Evolutionary conservation across 495 filamentous ascomycete species (phyloP), one percentile per base, ranked within the genome.

Genomic region (Penicillium turbatum): DNA sequence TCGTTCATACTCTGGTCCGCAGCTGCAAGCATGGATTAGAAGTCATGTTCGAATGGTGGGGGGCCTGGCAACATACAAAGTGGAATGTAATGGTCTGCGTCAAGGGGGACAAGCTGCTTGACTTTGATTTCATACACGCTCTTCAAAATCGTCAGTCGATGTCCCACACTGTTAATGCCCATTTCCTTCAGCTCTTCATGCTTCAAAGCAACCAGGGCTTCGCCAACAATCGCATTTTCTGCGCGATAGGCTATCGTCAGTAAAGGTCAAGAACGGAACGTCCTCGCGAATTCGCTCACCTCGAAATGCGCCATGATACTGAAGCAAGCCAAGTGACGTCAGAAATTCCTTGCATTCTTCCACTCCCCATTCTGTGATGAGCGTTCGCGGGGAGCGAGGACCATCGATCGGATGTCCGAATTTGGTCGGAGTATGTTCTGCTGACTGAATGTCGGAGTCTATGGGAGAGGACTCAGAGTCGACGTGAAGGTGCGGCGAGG

Each of bases 111-210:
- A 60, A 90, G 87, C 64, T 97, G 90, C 55, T 87, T 88, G 61
- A 92, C 83, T 74, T 98, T 98, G 57, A 90, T 82, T 63, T 97
- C 91, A 69, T 96, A 98, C 32, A 97, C 89, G 56, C 81, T 87
- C 72, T 96, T 97, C 43, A 98, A 78, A 37, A 98, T 93, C 2
- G 92, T 96, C 54, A 98, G 78, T 26, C 93, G 86, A 71, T 98
- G 93, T 4, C 93, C 93, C 34, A 96, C 88, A 68, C 92, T 96
- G 47, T 77, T 75, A 58, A 98, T 86, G 35, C 90, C 90, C 84
- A 98, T 92, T 64, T 95, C 87, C 70, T 91, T 95, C 65, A 98
- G 73, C 62, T 97, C 92, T 40, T 93, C 89, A 69, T 97, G 93
- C 56, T 86, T 85, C 48, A 98, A 73, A 30, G 88, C 89, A 56